Evolutionary conservation across 148 eudicot species (phyloP), one percentile per base, ranked within the genome.

Genomic region (Chenopodium album): DNA sequence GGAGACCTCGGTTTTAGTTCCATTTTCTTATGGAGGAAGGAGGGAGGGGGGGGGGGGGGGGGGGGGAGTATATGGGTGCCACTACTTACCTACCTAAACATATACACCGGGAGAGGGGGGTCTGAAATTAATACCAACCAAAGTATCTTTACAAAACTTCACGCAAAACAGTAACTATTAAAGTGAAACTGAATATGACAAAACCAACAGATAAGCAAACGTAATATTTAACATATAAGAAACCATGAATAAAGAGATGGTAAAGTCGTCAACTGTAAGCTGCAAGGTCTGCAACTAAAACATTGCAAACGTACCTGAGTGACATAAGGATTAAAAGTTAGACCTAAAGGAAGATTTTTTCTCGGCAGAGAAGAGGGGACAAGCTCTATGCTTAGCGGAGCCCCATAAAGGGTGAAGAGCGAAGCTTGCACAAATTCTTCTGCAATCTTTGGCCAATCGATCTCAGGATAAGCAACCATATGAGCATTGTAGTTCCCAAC

Each of bases 401-500:
- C n/a, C n/a, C n/a, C n/a, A n/a, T n/a, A n/a, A n/a, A n/a, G n/a
- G n/a, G n/a, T n/a, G n/a, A n/a, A n/a, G n/a, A n/a, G n/a, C n/a
- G n/a, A 88, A 82, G 94, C 93, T 80, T 79, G 84, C 75, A 95
- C 97, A 85, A 95, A 95, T 52, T 93, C 91, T 82, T 93, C 92
- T 9, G 98, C 98, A 78, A 90, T 73, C 81, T 88, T 87, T 46
- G 90, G 97, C 97, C 98, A 95, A 46, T 89, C 83, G 63, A 95
- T 85, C 67, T 92, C 83, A 71, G 98, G 98, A 83, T 95, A 95
- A 75, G 98, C 94, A 78, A 86, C 92, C 17, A 91, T n/a, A 85
- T 95, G 98, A 52, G 98, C 98, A 85, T 95, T 95, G 76, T 95
- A 93, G 82, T 95, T 95, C 37, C 99, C 99, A 66, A 95, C 99